A percentile compares a stretch with the other conserved stretches of the same genome.
phyloP scores from a whole-genome alignment of 1,139 yeast species.

The Geotrichum aggregatum region DNA sequence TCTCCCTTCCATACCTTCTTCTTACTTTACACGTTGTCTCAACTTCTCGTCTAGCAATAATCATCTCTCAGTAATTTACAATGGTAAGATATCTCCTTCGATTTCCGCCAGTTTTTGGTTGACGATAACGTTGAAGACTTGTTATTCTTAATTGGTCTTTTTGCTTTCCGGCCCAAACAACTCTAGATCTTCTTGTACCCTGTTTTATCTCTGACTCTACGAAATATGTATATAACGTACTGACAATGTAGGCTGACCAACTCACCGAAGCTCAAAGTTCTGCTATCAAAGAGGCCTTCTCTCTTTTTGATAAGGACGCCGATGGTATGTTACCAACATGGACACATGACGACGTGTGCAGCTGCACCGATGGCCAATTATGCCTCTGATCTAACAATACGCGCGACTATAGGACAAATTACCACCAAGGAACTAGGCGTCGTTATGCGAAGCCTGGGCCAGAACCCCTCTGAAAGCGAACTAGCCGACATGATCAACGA shows the following conservation, averaged over 20 bases:
- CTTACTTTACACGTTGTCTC: background rate
- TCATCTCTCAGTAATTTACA: too few species aligned
- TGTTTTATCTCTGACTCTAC: too few species aligned
- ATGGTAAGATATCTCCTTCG: too few species aligned
- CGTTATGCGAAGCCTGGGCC: constrained; percentile 96
- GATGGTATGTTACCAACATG: constrained; percentile 69
- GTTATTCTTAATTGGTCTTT: too few species aligned
- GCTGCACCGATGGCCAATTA: too few species aligned
- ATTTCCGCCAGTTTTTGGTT: too few species aligned
- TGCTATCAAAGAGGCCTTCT: constrained; percentile 95
- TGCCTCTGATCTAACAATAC: constrained; percentile 1
- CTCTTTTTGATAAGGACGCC: constrained; percentile 91
- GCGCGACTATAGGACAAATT: constrained; percentile 48
- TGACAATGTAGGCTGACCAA: constrained; percentile 69
- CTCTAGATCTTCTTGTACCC: too few species aligned
- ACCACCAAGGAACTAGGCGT: constrained; percentile 95
- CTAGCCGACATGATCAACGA: constrained; percentile 95
- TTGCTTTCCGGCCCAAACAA: too few species aligned
- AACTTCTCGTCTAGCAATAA: too few species aligned
- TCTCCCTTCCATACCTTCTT: background rate
- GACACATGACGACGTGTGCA: background rate
- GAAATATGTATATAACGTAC: background rate
- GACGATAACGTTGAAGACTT: too few species aligned
- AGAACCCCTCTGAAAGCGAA: constrained; percentile 94
- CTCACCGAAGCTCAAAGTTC: constrained; percentile 93